Base-by-base conservation (phyloP, 192 early-diverging fungal genomes). In the Mortierella antarctica region DNA sequence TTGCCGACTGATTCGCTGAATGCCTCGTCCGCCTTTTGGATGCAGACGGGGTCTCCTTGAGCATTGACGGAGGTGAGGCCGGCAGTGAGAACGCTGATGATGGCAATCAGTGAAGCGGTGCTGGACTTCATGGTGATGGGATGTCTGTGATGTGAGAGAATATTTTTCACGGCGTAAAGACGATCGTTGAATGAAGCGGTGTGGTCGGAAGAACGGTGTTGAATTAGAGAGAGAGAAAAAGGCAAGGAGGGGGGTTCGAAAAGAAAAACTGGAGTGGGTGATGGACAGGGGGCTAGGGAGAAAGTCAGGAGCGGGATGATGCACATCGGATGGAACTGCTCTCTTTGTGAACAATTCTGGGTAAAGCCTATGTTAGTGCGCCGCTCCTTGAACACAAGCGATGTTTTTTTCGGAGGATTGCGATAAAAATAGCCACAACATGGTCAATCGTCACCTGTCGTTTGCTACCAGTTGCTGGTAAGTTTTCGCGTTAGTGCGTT, bases 11-110 rank as follows among this genome's bases (percentile, higher is more conserved):
- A 39, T 57, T 20, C 55, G 55, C 55, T 57, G 55, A 57, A 57
- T 57, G 55, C 55, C 55, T 57, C 55, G 23, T 57, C 55, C 21
- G 21, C 21, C 40, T n/a, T 57, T 39, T 57, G 21, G 55, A 57
- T 57, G 21, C 55, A 57, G 55, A 39, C 55, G 23, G 55, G 55
- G 18, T 57, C 55, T 57, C 55, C 55, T 39, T 57, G 55, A 23
- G 55, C 55, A 39, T 39, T 57, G 55, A 57, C 55, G 40, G 55
- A 13, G 20, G 55, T 57, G 55, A 57, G 55, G 40, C 21, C 40
- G 40, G 40, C 55, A 13, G 55, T 7, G 55, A 57, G 55, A 20
- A 57, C 40, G 55, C 55, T 39, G 23, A 57, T 20, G 55, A 57
- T 14, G 23, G 55, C 55, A 12, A 57, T 57, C 14, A 57, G 40